A percentile compares a stretch with the other conserved stretches of the same genome.
Evolutionary conservation across 345 rosid species (phyloP).

Genomic region (Salix brachista): DNA sequence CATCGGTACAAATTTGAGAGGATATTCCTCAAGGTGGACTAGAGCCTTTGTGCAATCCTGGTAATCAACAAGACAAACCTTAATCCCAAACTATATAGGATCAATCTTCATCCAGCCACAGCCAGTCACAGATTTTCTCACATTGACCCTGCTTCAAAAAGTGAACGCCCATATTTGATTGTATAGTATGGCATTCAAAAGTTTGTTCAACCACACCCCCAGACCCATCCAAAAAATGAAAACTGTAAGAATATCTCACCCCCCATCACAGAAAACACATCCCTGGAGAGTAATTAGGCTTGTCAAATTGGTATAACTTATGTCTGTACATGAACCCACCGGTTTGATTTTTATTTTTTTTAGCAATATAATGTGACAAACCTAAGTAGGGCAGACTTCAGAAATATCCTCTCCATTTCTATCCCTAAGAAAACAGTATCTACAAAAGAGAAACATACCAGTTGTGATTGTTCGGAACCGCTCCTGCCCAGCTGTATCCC

Average conservation of each 20-base stretch:
- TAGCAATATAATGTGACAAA: neutral
- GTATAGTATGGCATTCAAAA: no score
- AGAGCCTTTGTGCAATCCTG: neutral
- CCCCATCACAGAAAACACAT: no score
- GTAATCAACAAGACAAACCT: neutral
- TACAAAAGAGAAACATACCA: slow-evolving; percentile 36
- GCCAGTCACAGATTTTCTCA: neutral
- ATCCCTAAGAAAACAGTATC: neutral
- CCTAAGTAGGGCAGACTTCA: neutral
- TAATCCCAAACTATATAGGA: neutral
- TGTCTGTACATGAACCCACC: neutral
- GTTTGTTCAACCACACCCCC: no score
- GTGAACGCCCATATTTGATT: neutral
- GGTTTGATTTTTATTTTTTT: neutral
- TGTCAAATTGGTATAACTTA: neutral
- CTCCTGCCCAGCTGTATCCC: slow-evolving; percentile 98
- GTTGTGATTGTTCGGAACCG: slow-evolving; percentile 90
- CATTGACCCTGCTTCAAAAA: neutral
- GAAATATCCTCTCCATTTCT: neutral
- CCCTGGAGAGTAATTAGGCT: neutral
- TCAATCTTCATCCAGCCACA: neutral
- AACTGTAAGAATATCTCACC: no score
- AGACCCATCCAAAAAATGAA: no score
- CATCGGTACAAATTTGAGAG: neutral
- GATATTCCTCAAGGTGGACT: neutral